phyloP scores from a whole-genome alignment of 805 yeast species.

The Wickerhamiella occidentalis region DNA sequence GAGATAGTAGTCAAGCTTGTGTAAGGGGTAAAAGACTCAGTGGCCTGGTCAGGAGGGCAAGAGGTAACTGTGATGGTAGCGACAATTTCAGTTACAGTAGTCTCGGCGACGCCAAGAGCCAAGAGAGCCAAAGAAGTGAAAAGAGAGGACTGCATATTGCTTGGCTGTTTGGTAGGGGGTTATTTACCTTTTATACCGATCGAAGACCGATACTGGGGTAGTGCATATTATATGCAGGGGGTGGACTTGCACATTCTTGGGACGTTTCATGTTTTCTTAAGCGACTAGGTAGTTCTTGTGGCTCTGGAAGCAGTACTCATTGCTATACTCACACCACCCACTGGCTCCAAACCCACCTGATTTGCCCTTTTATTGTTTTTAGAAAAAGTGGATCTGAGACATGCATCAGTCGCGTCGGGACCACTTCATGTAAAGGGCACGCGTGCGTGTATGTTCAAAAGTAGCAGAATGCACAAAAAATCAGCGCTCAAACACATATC shows the following conservation, averaged over 20 bases:
- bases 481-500: too few species aligned
- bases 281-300: background rate
- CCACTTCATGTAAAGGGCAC: background rate
- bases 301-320: background rate
- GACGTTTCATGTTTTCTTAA: background rate
- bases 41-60: constrained; percentile 5
- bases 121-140: constrained; percentile 1
- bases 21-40: background rate
- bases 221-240: background rate
- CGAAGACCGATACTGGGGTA: background rate
- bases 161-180: background rate
- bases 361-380: background rate
- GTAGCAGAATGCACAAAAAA: too few species aligned
- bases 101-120: constrained; percentile 3
- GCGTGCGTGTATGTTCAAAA: too few species aligned
- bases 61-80: constrained; percentile 2
- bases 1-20: background rate
- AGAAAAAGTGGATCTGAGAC: background rate
- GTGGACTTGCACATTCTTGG: background rate
- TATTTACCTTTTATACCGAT: background rate
- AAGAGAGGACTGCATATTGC: constrained; percentile 3
- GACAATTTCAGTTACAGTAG: constrained; percentile 1
- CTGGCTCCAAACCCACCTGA: too few species aligned
- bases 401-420: background rate
- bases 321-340: too few species aligned